Evolutionary conservation across 192 early-diverging fungal species (phyloP).

Genomic region (Umbelopsis vinacea): DNA sequence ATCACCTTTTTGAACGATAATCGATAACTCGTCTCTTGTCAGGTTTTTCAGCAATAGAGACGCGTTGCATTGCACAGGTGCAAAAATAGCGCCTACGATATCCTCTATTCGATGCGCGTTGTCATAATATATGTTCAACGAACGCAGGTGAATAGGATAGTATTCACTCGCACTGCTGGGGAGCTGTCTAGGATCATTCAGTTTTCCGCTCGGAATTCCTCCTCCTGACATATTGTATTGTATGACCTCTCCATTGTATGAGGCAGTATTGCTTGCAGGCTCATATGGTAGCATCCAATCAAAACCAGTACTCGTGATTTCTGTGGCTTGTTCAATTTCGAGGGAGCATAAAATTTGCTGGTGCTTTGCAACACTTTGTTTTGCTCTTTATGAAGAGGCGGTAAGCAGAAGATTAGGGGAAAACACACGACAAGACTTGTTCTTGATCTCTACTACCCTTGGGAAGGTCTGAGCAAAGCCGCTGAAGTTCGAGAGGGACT

Average conservation of each 20-base stretch:
- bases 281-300: too few relatives aligned
- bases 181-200: background rate
- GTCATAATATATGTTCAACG: background rate
- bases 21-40: background rate
- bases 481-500: conserved; percentile 29
- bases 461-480: conserved; percentile 44
- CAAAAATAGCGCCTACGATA: background rate
- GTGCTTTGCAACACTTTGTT: conserved; percentile 2
- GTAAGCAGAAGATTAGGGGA: conserved; percentile 38
- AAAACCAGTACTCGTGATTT: too few relatives aligned
- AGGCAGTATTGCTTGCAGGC: too few relatives aligned
- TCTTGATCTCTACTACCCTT: conserved; percentile 33
- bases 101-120: background rate
- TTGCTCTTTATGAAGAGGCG: conserved; percentile 27
- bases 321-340: background rate
- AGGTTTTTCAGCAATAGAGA: background rate
- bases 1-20: background rate
- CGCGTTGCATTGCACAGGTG: background rate
- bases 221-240: too few relatives aligned
- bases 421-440: conserved; percentile 40
- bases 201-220: too few relatives aligned
- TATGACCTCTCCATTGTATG: too few relatives aligned
- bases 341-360: background rate
- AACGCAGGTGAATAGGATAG: background rate
- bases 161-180: background rate